A percentile compares a stretch with the other conserved stretches of the same genome.
These are phyloP conservation scores for Prunus padus DNA, from an alignment of 306 rosid genomes.

Conservation along the genomic window DNA sequence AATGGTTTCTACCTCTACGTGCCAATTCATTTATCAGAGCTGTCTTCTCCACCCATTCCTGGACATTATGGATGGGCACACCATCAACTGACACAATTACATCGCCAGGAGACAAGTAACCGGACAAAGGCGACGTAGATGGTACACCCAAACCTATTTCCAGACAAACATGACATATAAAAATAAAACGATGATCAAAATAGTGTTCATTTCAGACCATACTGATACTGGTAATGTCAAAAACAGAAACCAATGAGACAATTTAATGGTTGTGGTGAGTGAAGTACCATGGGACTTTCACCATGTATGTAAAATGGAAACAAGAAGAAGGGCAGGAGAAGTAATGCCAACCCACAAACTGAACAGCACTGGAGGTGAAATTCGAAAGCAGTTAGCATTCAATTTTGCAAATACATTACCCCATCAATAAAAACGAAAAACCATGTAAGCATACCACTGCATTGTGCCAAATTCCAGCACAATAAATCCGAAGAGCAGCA, in stretches of 20 bases:
- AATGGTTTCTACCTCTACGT: conserved; percentile 35
- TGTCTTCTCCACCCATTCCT: conserved; percentile 65
- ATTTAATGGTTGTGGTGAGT: conserved; percentile 16
- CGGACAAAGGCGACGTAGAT: conserved; percentile 60
- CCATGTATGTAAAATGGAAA: conserved; percentile 64
- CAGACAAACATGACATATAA: conserved; percentile 22
- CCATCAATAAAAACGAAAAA: not conserved
- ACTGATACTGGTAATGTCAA: not conserved
- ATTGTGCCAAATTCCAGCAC: conserved; percentile 97
- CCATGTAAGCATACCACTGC: conserved; percentile 60
- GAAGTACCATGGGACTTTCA: conserved; percentile 59
- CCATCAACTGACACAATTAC: conserved; percentile 65
- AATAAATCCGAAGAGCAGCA: conserved; percentile 66
- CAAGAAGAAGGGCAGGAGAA: conserved; percentile 69
- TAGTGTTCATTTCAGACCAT: not conserved
- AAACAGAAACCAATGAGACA: not conserved
- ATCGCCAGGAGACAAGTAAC: conserved; percentile 70
- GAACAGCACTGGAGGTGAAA: conserved; percentile 63
- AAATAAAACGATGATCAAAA: conserved; percentile 21
- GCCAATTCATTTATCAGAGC: conserved; percentile 38
- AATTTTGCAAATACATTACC: not conserved
- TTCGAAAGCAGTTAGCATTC: conserved; percentile 21
- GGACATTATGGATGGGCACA: conserved; percentile 46
- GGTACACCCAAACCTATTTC: conserved; percentile 68
- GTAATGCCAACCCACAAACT: conserved; percentile 65